Conservation (phyloP, 2,329 filamentous ascomycete genomes). For the Aurifilum marmelostoma region DNA sequence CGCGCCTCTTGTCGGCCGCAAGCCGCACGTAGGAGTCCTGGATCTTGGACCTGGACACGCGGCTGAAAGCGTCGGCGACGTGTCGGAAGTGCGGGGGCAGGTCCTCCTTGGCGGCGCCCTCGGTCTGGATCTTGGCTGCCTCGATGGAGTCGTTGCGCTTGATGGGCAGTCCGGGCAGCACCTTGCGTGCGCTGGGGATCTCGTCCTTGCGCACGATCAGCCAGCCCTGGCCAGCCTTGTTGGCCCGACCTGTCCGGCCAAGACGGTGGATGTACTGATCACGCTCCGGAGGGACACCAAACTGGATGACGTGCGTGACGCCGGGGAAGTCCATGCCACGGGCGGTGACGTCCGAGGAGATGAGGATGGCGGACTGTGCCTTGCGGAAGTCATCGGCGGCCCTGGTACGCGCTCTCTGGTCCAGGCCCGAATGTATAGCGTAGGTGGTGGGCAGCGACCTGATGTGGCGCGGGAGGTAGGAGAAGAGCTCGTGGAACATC, state of each 20-base stretch:
- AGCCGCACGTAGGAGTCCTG: slow-evolving; percentile 56
- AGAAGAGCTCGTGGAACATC: slow-evolving; percentile 61
- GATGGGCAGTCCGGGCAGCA: slow-evolving; percentile 64
- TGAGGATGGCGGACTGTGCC: slow-evolving; percentile 64
- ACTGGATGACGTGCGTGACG: slow-evolving; percentile 78
- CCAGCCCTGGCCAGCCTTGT: slow-evolving; percentile 73
- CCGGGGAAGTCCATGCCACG: slow-evolving; percentile 83
- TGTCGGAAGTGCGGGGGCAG: slow-evolving; percentile 51
- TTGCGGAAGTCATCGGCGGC: slow-evolving; percentile 73
- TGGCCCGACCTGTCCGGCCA: slow-evolving; percentile 76
- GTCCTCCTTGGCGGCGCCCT: slow-evolving; percentile 49
- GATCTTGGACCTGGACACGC: slow-evolving; percentile 48
- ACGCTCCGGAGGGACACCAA: slow-evolving; percentile 65
- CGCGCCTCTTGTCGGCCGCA: slow-evolving; percentile 53
- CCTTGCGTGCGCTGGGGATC: slow-evolving; percentile 47
- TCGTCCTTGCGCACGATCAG: slow-evolving; percentile 64
- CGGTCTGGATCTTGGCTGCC: slow-evolving; percentile 56
- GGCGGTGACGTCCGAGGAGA: slow-evolving; percentile 80
- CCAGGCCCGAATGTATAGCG: slow-evolving; percentile 80
- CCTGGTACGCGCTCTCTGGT: slow-evolving; percentile 69
- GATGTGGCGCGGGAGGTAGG: slow-evolving; percentile 44
- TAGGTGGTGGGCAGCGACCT: slow-evolving; percentile 46
- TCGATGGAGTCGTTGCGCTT: slow-evolving; percentile 56
- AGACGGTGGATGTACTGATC: slow-evolving; percentile 79
- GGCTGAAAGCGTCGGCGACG: slow-evolving; percentile 46